phyloP scores from a whole-genome alignment of 495 filamentous ascomycete genomes.

The Penicillium coprophilum region DNA sequence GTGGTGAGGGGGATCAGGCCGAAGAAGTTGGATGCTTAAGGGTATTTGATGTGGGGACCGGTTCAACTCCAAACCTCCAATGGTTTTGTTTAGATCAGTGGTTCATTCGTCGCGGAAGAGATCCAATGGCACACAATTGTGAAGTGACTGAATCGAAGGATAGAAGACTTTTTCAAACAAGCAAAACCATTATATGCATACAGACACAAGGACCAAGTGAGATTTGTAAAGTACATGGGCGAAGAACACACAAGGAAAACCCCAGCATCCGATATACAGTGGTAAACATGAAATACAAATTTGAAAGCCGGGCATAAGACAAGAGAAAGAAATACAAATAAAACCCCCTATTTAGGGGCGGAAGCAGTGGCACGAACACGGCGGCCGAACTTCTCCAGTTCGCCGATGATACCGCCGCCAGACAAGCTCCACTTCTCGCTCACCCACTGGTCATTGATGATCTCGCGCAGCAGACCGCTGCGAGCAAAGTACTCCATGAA shows the following conservation, averaged over 20 bases:
- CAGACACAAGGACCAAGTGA: conserved; percentile 29
- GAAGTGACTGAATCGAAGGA: neutral
- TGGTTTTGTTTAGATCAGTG: neutral
- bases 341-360: conserved; percentile 11
- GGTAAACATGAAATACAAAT: conserved; percentile 8
- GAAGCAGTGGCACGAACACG: conserved; percentile 39
- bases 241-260: conserved; percentile 19
- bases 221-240: conserved; percentile 39
- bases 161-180: conserved; percentile 15
- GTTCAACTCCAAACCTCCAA: neutral
- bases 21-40: conserved; percentile 24
- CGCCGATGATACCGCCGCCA: conserved; percentile 78
- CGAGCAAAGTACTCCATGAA: conserved; percentile 92
- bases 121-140: neutral
- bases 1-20: conserved; percentile 16
- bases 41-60: neutral
- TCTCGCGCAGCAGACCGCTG: conserved; percentile 73
- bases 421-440: conserved; percentile 82
- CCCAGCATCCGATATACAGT: conserved; percentile 29
- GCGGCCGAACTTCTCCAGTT: conserved; percentile 69
- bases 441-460: conserved; percentile 69
- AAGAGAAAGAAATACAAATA: conserved; percentile 14
- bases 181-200: conserved; percentile 44
- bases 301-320: conserved; percentile 6
- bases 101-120: neutral